phyloP scores from a whole-genome alignment of 495 filamentous ascomycete genomes.

The Penicillium steckii region DNA sequence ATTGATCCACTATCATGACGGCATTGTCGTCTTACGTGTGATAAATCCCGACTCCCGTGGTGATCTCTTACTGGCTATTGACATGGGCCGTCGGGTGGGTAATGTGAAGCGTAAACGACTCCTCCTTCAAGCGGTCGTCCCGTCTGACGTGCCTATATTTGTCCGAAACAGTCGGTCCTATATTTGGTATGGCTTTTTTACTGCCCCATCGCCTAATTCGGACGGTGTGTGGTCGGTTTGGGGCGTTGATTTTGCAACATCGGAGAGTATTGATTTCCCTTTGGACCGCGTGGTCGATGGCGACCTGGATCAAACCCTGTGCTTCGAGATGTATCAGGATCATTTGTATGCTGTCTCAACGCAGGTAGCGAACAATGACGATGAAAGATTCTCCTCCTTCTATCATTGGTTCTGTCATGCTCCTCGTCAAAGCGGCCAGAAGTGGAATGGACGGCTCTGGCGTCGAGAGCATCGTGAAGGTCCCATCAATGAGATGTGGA shows the following conservation, averaged over 20 bases:
- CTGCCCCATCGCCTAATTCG: conserved; percentile 8
- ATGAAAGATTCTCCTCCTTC: conserved; percentile 66
- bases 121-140: conserved; percentile 17
- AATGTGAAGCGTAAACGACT: conserved; percentile 36
- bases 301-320: conserved; percentile 66
- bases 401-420: conserved; percentile 67
- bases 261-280: conserved; percentile 6
- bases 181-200: conserved; percentile 63
- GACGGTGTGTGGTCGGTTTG: conserved; percentile 54
- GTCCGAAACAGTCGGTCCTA: conserved; percentile 65
- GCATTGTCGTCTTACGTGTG: conserved; percentile 56
- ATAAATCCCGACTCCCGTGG: conserved; percentile 32
- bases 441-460: conserved; percentile 49
- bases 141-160: conserved; percentile 35
- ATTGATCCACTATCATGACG: conserved; percentile 60
- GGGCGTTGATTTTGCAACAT: conserved; percentile 49
- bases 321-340: conserved; percentile 69
- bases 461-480: conserved; percentile 69
- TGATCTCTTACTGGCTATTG: conserved; percentile 60
- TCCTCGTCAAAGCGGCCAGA: conserved; percentile 30
- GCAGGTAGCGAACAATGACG: conserved; percentile 58
- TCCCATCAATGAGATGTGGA: conserved; percentile 77
- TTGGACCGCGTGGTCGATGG: conserved; percentile 15
- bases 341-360: conserved; percentile 74
- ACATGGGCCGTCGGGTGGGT: conserved; percentile 33